A percentile compares a stretch with the other conserved stretches of the same genome.
phyloP scores from a whole-genome alignment of 257 asterid species.

The Orobanche coerulescens region DNA sequence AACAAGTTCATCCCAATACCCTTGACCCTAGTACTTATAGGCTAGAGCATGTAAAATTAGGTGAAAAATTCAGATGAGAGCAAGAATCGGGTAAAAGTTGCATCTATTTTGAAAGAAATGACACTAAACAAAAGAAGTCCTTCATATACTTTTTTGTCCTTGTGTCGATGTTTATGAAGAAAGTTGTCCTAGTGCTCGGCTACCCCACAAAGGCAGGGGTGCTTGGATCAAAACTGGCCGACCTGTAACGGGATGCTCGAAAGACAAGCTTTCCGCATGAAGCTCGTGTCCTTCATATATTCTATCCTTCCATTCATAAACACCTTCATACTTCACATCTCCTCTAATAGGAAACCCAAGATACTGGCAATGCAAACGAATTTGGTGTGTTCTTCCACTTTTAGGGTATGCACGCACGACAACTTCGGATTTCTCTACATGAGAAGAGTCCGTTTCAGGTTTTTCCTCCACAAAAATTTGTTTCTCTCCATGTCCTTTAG shows the following conservation, averaged over 20 bases:
- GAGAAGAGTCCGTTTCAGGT: constrained; percentile 30
- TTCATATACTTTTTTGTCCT: background rate
- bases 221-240: constrained; percentile 51
- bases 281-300: constrained; percentile 68
- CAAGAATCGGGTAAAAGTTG: background rate
- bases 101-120: background rate
- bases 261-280: constrained; percentile 86
- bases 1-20: background rate
- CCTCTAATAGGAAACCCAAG: constrained; percentile 84
- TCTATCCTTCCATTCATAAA: constrained; percentile 63
- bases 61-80: background rate
- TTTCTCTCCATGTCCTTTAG: constrained; percentile 29
- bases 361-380: constrained; percentile 87
- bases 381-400: constrained; percentile 95
- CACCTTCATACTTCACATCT: constrained; percentile 89
- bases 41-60: constrained; percentile 4
- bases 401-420: constrained; percentile 66
- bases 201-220: constrained; percentile 73
- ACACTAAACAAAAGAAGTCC: background rate
- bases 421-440: constrained; percentile 52
- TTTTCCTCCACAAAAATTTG: constrained; percentile 44
- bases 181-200: constrained; percentile 23
- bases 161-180: constrained; percentile 8
- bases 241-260: constrained; percentile 76
- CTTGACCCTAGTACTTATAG: background rate